Conservation (phyloP, 148 eudicot species). For the Amaranthus cruentus region DNA sequence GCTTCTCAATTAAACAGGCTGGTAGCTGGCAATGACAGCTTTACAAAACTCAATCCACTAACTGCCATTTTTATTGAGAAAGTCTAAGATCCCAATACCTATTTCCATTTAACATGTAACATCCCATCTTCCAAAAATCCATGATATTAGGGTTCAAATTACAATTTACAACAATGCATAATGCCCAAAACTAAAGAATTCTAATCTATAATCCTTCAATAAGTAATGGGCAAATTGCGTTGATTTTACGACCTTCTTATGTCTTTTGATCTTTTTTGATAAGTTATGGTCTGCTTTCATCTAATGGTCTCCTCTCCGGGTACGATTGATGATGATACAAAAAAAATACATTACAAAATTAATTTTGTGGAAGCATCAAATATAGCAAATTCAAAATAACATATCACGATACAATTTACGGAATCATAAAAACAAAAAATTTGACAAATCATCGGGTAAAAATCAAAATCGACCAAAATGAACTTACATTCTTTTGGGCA, state of each 20-base stretch:
- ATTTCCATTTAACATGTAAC: no score
- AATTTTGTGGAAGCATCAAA: not conserved
- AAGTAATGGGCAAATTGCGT: no score
- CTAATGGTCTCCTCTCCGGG: no score
- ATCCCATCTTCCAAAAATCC: not conserved
- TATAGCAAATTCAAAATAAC: not conserved
- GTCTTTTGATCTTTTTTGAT: no score
- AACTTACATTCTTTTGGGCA: constrained; percentile 52
- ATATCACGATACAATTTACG: no score
- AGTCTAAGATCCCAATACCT: no score
- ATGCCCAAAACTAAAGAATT: no score
- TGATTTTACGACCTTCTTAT: no score
- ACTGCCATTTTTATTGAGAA: not conserved
- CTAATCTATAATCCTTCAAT: no score
- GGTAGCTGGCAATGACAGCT: not conserved
- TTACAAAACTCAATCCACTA: not conserved
- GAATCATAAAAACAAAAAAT: not conserved
- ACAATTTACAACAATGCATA: no score
- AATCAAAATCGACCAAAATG: not conserved
- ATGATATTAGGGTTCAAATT: not conserved
- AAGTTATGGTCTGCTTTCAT: no score
- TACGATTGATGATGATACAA: no score
- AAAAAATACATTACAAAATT: not conserved
- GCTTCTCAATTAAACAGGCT: not conserved
- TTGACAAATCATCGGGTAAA: not conserved